Evolutionary conservation across 176 grass and related monocot genomes (phyloP).

Genomic region (Carex kokanica): DNA sequence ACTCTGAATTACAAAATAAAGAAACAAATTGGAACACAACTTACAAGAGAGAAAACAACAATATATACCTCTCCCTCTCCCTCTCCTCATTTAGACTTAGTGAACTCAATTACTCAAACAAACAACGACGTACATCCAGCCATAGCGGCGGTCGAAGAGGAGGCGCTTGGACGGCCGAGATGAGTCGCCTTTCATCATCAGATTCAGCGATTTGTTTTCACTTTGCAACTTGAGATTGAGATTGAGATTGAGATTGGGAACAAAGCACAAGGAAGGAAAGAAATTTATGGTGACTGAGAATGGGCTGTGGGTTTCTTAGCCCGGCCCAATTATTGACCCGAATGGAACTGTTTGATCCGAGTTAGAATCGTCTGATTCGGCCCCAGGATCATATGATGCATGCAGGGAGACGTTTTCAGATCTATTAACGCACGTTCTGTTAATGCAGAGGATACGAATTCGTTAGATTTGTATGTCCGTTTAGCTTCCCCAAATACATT

Average conservation of each 20-base stretch:
- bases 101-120: not conserved
- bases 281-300: not conserved
- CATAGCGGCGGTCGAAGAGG: conserved; percentile 46
- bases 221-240: not conserved
- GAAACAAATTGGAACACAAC: not conserved
- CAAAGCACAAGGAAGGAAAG: not conserved
- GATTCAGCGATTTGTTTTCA: not conserved
- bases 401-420: too few relatives aligned
- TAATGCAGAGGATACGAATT: too few relatives aligned
- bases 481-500: too few relatives aligned
- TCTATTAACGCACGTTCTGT: too few relatives aligned
- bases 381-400: too few relatives aligned
- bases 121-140: conserved; percentile 38
- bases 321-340: not conserved
- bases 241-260: too few relatives aligned
- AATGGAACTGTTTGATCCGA: too few relatives aligned
- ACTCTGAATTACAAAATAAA: conserved; percentile 6
- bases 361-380: too few relatives aligned
- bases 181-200: conserved; percentile 8
- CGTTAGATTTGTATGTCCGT: too few relatives aligned
- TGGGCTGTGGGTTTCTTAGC: not conserved
- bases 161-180: conserved; percentile 26
- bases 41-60: not conserved
- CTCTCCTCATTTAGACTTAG: not conserved
- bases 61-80: too few relatives aligned